Percentiles rank a stretch among this genome's conserved stretches.
These are phyloP conservation scores for Colletotrichum plurivorum DNA, from an alignment of 2,329 filamentous ascomycete genomes.

Conservation along the genomic window DNA sequence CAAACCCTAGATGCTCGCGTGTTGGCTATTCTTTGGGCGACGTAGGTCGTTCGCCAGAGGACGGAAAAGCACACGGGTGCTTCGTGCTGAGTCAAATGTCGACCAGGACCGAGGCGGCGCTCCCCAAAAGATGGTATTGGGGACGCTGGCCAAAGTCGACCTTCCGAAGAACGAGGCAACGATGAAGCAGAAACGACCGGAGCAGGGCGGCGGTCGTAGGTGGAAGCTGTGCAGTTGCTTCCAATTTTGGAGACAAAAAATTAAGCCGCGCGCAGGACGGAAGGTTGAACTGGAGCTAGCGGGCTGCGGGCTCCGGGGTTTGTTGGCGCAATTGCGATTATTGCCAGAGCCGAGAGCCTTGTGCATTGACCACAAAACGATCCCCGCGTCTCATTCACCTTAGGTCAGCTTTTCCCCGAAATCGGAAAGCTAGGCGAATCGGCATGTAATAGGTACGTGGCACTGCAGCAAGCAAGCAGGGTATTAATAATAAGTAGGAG, in stretches of 20 bases:
- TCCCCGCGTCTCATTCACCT: conserved; percentile 7
- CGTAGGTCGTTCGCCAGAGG: conserved; percentile 14
- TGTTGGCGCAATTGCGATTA: conserved; percentile 38
- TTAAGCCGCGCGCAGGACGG: conserved; percentile 37
- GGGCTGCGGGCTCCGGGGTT: conserved; percentile 35
- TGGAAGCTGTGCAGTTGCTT: conserved; percentile 30
- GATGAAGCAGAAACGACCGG: conserved; percentile 26
- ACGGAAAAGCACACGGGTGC: conserved; percentile 19
- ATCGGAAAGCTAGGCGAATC: no score
- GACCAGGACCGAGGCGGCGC: conserved; percentile 2
- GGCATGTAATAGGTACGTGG: no score
- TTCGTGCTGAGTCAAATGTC: conserved; percentile 9
- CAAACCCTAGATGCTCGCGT: conserved; percentile 17
- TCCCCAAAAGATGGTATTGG: not conserved
- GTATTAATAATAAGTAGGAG: no score
- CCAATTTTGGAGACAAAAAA: conserved; percentile 36
- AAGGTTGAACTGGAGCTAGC: conserved; percentile 36
- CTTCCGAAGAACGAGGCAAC: conserved; percentile 14
- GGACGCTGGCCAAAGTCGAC: conserved; percentile 1
- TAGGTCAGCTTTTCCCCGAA: no score
- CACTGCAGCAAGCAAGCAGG: no score
- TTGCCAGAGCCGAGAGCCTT: conserved; percentile 35
- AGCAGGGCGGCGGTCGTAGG: conserved; percentile 16
- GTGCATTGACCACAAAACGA: conserved; percentile 17
- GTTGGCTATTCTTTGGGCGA: conserved; percentile 16